Conservation (phyloP, 2,329 filamentous ascomycete species). For the Pestalotiopsis sp. region DNA sequence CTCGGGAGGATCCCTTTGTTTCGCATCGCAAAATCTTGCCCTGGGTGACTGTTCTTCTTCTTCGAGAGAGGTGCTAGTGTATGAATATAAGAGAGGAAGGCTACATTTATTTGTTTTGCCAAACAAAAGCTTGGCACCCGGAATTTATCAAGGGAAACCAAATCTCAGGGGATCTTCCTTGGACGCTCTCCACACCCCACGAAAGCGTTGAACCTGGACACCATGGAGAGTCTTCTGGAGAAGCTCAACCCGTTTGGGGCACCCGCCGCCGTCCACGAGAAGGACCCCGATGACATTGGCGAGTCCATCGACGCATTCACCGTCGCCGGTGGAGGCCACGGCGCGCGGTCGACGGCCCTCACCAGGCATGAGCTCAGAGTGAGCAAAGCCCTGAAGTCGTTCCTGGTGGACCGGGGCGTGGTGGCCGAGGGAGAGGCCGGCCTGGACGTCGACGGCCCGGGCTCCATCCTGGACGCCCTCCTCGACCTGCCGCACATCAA, state of each 20-base stretch:
- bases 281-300: conserved; percentile 54
- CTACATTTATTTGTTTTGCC: neutral
- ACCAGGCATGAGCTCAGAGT: conserved; percentile 59
- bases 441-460: conserved; percentile 45
- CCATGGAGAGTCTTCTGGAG: conserved; percentile 29
- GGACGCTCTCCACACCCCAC: neutral
- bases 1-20: neutral
- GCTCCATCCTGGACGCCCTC: conserved; percentile 49
- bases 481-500: conserved; percentile 60
- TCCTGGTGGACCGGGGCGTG: conserved; percentile 55
- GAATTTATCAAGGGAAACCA: neutral
- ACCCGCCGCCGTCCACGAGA: conserved; percentile 21
- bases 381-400: conserved; percentile 59
- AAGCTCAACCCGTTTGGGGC: conserved; percentile 42
- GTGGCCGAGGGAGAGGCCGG: conserved; percentile 51
- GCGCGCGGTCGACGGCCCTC: conserved; percentile 45
- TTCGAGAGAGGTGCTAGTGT: neutral
- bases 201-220: neutral
- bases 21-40: neutral
- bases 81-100: neutral
- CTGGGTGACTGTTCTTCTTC: neutral
- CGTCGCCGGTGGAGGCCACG: conserved; percentile 63
- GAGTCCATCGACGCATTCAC: conserved; percentile 52
- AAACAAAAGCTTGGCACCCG: neutral
- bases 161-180: neutral